A percentile compares a stretch with the other conserved stretches of the same genome.
Conservation (phyloP, 2,329 filamentous ascomycete genomes). For the Colletotrichum cereale region DNA sequence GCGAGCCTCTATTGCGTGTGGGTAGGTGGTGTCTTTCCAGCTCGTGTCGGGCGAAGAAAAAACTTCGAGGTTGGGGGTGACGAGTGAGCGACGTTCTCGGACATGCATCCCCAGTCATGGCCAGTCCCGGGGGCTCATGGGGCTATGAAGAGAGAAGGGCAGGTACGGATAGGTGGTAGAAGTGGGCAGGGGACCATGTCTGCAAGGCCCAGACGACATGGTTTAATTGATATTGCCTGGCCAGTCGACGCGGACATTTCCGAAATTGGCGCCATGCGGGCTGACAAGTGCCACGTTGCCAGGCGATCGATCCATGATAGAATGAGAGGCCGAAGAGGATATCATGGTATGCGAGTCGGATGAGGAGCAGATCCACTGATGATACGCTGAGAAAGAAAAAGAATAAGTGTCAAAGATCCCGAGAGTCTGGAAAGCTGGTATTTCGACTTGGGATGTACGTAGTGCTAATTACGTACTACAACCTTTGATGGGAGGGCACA, state of each 20-base stretch:
- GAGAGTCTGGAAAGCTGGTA: neutral
- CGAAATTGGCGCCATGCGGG: constrained; percentile 9
- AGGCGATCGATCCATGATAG: neutral
- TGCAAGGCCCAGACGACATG: neutral
- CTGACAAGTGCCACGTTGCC: neutral
- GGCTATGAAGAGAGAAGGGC: neutral
- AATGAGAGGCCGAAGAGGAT: neutral
- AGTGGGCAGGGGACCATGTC: neutral
- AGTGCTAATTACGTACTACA: neutral
- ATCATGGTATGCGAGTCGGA: neutral
- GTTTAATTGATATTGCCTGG: neutral
- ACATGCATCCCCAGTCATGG: neutral
- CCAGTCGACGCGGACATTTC: neutral
- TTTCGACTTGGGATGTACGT: neutral
- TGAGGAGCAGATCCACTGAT: neutral
- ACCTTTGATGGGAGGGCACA: constrained; percentile 10
- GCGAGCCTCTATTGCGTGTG: neutral
- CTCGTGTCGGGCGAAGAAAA: neutral
- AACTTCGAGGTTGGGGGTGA: neutral
- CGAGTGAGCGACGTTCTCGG: constrained; percentile 2
- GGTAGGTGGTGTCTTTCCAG: neutral
- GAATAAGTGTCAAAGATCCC: neutral
- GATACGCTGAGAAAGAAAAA: neutral
- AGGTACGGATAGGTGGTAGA: neutral
- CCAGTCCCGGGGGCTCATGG: neutral